Percentiles rank a stretch among this genome's conserved stretches.
Evolutionary conservation across 306 rosid genomes (phyloP).

Genomic region (Vigna nakashimae): DNA sequence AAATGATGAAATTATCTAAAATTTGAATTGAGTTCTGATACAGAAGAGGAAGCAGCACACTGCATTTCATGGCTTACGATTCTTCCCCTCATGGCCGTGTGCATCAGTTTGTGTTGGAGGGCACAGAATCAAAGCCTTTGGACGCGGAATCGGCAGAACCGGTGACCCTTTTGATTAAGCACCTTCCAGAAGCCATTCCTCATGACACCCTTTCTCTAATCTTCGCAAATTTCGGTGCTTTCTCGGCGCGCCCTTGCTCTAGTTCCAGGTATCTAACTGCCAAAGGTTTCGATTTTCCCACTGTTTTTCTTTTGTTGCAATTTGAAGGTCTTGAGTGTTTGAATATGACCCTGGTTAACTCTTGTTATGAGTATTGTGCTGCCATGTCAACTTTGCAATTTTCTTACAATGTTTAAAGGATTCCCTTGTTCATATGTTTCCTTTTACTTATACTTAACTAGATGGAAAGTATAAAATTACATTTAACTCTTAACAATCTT

Average conservation of each 20-base stretch:
- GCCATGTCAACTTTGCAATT: not conserved
- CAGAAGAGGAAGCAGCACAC: not conserved
- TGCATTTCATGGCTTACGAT: slow-evolving; percentile 13
- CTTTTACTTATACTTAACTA: not conserved
- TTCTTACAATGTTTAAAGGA: not conserved
- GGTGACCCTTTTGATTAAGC: slow-evolving; percentile 69
- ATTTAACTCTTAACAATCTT: too few relatives aligned
- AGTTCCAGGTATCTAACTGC: slow-evolving; percentile 51
- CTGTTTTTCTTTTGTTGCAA: not conserved
- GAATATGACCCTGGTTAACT: not conserved
- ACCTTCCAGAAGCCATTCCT: slow-evolving; percentile 82
- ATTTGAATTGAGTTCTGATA: too few relatives aligned
- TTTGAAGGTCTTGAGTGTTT: not conserved
- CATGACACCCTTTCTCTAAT: slow-evolving; percentile 72
- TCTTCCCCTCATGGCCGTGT: not conserved
- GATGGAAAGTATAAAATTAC: not conserved
- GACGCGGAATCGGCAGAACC: slow-evolving; percentile 9
- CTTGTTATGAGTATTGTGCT: not conserved
- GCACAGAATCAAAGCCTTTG: slow-evolving; percentile 36
- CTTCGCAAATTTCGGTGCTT: slow-evolving; percentile 76
- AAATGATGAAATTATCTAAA: too few relatives aligned
- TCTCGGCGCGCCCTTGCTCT: slow-evolving; percentile 69
- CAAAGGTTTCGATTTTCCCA: not conserved
- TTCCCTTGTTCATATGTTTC: not conserved
- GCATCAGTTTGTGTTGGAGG: slow-evolving; percentile 42